Percentiles rank a stretch among this genome's conserved stretches.
phyloP scores from a whole-genome alignment of 208 protist species.

The Crithidia bombi region DNA sequence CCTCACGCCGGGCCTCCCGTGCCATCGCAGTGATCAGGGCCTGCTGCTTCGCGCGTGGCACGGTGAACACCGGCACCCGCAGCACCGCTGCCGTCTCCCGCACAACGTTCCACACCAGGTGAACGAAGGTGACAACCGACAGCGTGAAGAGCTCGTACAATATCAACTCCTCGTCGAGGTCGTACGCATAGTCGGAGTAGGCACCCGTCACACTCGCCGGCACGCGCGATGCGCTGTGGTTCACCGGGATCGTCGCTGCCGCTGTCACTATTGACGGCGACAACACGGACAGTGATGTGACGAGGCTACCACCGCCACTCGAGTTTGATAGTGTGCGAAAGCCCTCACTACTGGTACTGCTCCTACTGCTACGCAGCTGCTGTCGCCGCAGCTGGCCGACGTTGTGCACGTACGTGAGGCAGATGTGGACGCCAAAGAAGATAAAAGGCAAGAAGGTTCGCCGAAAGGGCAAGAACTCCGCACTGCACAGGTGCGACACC shows the following conservation, averaged over 20 bases:
- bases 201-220: not conserved
- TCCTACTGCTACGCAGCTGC: conserved; percentile 5
- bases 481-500: conserved; percentile 72
- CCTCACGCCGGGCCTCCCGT: too few relatives aligned
- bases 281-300: too few relatives aligned
- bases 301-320: too few relatives aligned
- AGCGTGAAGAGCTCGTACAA: conserved; percentile 72
- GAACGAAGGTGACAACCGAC: conserved; percentile 54
- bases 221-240: conserved; percentile 8
- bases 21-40: conserved; percentile 32
- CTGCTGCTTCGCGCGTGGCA: conserved; percentile 58
- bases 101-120: conserved; percentile 59
- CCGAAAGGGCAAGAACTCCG: conserved; percentile 56
- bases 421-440: conserved; percentile 58
- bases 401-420: conserved; percentile 57
- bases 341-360: not conserved
- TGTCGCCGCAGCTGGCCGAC: conserved; percentile 28
- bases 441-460: conserved; percentile 77
- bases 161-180: conserved; percentile 58
- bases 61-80: conserved; percentile 60
- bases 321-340: too few relatives aligned
- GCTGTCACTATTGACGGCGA: not conserved
- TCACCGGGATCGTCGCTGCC: not conserved
- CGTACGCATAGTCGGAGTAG: conserved; percentile 40
- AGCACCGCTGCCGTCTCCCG: conserved; percentile 51